Evolutionary conservation across 2,329 filamentous ascomycete genomes (phyloP), one percentile per base, ranked within the genome.

Genomic region (Microdochium nivale): DNA sequence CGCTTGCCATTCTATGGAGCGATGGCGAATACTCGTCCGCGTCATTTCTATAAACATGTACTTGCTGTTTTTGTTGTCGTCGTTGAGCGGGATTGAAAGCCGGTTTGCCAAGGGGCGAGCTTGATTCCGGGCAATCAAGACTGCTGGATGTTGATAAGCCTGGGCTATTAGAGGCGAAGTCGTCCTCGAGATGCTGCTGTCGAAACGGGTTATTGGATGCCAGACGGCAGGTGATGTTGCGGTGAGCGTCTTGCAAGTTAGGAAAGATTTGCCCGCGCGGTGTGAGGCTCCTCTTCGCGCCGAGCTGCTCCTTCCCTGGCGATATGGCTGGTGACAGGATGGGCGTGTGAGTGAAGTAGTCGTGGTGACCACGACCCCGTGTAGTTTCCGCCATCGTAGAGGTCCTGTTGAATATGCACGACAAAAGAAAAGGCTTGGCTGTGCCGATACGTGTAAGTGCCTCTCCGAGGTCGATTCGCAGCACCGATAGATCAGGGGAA

Each of bases 161-260:
- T 7, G 40, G 40, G 21, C 40, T 44, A 3, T 13, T 23, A 13
- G 40, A 44, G 21, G 19, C 40, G 24, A 16, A 23, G 23, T 46
- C 23, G 9, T 53, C 50, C 25, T 55, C 44, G 25, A 37, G 47
- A 4, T 8, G 10, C 49, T 30, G 27, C 25, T 56, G 53, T 2
- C 32, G 52, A 8, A 53, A 53, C 27, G 52, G 47, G 35, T 56
- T 53, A 11, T 54, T 51, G n/a, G 60, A 48, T n/a, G 16, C 51
- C 21, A 54, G 48, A 3, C 58, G 55, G 3, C 63, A 59, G 9
- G 67, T 68, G 52, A 74, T 73, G 32, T 67, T 68, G 3, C 63
- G 60, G 51, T 70, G 67, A 1, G 71, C 70, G 33, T 71, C 69
- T 25, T 61, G 60, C 1, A 73, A 58, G 50, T 67, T 65, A 25